Conservation (phyloP, 805 yeast species). For the Zygoascus ofunaensis region DNA sequence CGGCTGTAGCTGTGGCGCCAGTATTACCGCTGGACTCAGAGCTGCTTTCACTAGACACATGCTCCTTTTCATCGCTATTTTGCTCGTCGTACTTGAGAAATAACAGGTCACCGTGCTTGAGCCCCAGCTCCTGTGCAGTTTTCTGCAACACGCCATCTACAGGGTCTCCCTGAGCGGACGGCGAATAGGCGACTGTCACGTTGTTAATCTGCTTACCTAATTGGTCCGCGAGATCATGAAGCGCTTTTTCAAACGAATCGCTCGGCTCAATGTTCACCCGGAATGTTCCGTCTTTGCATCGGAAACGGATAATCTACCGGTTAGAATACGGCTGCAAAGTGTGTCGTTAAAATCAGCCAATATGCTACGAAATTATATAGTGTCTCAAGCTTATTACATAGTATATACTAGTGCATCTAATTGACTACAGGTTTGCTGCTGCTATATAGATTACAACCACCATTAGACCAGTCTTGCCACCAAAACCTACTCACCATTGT, state of each 20-base stretch:
- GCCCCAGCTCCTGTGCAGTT: slow-evolving; percentile 28
- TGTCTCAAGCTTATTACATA: no score
- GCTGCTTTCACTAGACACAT: background rate
- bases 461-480: no score
- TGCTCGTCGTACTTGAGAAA: slow-evolving; percentile 32
- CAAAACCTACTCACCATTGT: no score
- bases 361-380: no score
- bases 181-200: slow-evolving; percentile 37
- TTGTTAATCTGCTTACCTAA: slow-evolving; percentile 3
- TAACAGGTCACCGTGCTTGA: slow-evolving; percentile 50
- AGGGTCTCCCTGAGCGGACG: slow-evolving; percentile 36
- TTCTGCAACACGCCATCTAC: slow-evolving; percentile 32
- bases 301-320: slow-evolving; percentile 58
- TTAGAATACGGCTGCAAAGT: background rate
- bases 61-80: background rate
- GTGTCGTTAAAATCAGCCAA: no score
- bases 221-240: slow-evolving; percentile 22
- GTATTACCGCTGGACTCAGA: background rate
- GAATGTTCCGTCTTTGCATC: slow-evolving; percentile 76
- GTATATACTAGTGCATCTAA: no score
- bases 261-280: slow-evolving; percentile 47
- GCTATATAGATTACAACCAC: no score
- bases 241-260: slow-evolving; percentile 37
- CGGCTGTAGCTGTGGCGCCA: slow-evolving; percentile 10
- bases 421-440: no score